These are phyloP conservation scores for Potentilla sterilis DNA, from an alignment of 306 rosid genomes.

Conservation along the genomic window DNA sequence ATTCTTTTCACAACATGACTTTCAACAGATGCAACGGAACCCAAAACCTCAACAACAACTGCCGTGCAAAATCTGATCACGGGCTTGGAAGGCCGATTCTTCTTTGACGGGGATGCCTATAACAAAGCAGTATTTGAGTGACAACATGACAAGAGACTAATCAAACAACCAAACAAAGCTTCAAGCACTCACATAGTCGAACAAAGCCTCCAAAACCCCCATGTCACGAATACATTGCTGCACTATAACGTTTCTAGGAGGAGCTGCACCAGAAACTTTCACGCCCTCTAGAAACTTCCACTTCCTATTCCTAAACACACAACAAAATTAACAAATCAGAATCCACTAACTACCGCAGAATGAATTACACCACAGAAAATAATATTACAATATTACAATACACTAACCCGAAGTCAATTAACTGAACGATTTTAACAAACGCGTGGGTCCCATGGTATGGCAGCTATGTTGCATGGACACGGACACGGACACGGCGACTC, in stretches of 20 bases:
- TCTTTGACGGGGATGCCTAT: slow-evolving; percentile 75
- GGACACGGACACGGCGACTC: no score
- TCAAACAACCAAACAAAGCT: slow-evolving; percentile 23
- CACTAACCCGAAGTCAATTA: slow-evolving; percentile 66
- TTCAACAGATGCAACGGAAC: slow-evolving; percentile 47
- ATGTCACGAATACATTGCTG: slow-evolving; percentile 79
- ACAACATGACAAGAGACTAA: slow-evolving; percentile 1
- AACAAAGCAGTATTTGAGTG: slow-evolving; percentile 19
- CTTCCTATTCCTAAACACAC: slow-evolving; percentile 53
- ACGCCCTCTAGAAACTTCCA: slow-evolving; percentile 88
- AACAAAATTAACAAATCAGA: slow-evolving; percentile 27
- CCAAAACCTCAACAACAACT: slow-evolving; percentile 79
- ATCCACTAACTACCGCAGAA: slow-evolving; percentile 17
- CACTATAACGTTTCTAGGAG: slow-evolving; percentile 78
- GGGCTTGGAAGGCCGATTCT: slow-evolving; percentile 57
- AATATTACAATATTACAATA: neutral
- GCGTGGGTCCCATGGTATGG: slow-evolving; percentile 87
- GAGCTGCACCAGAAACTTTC: slow-evolving; percentile 77
- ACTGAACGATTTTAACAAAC: slow-evolving; percentile 72
- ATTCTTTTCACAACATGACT: slow-evolving; percentile 66
- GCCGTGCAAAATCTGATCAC: slow-evolving; percentile 79
- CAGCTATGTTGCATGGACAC: no score
- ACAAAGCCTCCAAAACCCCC: slow-evolving; percentile 65
- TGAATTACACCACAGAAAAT: slow-evolving; percentile 16
- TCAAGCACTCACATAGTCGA: slow-evolving; percentile 75